phyloP scores from a whole-genome alignment of 2,329 filamentous ascomycete genomes.

The Fusarium albidum region DNA sequence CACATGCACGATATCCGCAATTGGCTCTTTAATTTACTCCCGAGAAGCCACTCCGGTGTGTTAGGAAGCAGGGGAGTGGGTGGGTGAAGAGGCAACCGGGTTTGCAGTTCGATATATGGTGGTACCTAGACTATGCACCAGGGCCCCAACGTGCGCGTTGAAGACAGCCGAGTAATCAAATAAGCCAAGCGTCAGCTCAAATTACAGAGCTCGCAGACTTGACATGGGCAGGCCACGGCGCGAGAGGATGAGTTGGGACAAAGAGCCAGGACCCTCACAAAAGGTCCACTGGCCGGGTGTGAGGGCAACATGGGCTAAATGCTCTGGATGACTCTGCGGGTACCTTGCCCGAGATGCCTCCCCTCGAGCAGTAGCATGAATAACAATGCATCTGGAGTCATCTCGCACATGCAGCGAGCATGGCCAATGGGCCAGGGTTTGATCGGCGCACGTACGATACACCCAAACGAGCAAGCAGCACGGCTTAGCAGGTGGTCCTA shows the following conservation, averaged over 20 bases:
- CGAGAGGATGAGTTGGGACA: slow-evolving; percentile 19
- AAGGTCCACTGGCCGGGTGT: slow-evolving; percentile 23
- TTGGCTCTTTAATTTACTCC: slow-evolving; percentile 23
- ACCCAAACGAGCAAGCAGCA: slow-evolving; percentile 34
- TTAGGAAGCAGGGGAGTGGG: slow-evolving; percentile 15
- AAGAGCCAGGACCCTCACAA: slow-evolving; percentile 26
- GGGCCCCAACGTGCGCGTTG: slow-evolving; percentile 17
- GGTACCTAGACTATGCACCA: slow-evolving; percentile 17
- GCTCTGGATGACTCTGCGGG: slow-evolving; percentile 29
- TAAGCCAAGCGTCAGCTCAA: slow-evolving; percentile 21
- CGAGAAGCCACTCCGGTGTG: slow-evolving; percentile 27
- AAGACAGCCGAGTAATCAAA: slow-evolving; percentile 23
- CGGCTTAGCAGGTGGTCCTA: slow-evolving; percentile 23
- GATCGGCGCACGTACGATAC: slow-evolving; percentile 28
- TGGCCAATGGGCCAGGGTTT: slow-evolving; percentile 20
- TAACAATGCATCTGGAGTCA: slow-evolving; percentile 35
- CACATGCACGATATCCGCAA: slow-evolving; percentile 23
- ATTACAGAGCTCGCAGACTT: slow-evolving; percentile 15
- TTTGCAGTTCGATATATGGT: slow-evolving; percentile 13
- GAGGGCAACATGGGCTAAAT: slow-evolving; percentile 35
- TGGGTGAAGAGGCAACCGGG: slow-evolving; percentile 15
- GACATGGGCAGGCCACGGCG: slow-evolving; percentile 6
- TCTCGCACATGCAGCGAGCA: slow-evolving; percentile 35
- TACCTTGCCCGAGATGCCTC: slow-evolving; percentile 28
- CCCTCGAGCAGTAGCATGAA: slow-evolving; percentile 25